These are phyloP conservation scores for Botrytis squamosa DNA, from an alignment of 2,329 filamentous ascomycete genomes.

Conservation along the genomic window DNA sequence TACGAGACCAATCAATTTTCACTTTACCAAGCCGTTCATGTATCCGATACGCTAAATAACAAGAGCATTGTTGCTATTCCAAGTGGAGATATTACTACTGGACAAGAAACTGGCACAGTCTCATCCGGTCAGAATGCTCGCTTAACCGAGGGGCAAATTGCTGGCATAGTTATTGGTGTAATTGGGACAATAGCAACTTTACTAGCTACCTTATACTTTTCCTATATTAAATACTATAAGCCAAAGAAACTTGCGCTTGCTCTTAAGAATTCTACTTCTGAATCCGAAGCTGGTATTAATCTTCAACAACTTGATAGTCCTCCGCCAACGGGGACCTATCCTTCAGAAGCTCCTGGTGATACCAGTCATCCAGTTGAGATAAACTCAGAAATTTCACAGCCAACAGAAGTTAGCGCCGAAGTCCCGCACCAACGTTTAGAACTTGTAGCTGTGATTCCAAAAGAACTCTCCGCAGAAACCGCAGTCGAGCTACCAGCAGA, in stretches of 20 bases:
- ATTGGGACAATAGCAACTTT: constrained; percentile 15
- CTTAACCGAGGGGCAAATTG: constrained; percentile 31
- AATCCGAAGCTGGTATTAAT: not conserved
- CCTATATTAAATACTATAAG: not conserved
- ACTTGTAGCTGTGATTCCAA: constrained; percentile 29
- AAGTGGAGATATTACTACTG: not conserved
- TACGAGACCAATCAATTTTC: constrained; percentile 39
- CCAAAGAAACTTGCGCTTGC: not conserved
- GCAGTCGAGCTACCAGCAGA: not conserved
- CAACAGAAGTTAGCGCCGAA: constrained; percentile 34
- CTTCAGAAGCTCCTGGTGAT: constrained; percentile 42
- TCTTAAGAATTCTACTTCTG: not conserved
- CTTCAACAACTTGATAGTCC: constrained; percentile 37
- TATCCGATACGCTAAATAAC: constrained; percentile 30
- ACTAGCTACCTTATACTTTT: constrained; percentile 21
- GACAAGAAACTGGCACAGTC: not conserved
- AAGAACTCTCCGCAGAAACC: not conserved
- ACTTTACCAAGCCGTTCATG: constrained; percentile 38
- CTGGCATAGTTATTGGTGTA: constrained; percentile 32
- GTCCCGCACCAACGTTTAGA: constrained; percentile 33
- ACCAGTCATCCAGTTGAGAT: constrained; percentile 40
- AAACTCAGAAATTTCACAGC: constrained; percentile 50
- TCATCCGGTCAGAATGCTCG: too few species aligned
- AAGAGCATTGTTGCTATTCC: constrained; percentile 32
- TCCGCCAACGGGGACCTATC: constrained; percentile 48